phyloP scores from a whole-genome alignment of 441 rosid genomes.

The Isatis lusitanica region DNA sequence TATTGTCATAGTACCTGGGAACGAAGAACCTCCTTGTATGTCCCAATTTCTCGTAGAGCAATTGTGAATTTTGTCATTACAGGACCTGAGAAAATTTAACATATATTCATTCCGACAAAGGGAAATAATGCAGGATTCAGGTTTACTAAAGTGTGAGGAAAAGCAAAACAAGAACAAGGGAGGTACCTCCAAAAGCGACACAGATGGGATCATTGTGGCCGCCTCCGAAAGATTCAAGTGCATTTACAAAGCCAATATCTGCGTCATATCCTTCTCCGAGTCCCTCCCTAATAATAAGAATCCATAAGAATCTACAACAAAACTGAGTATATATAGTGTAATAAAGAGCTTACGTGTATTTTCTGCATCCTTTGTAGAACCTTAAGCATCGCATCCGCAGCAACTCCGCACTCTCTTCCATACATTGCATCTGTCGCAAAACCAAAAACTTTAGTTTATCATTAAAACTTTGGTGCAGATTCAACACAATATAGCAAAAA shows the following conservation, averaged over 20 bases:
- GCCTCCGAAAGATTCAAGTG: slow-evolving; percentile 93
- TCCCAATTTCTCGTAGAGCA: slow-evolving; percentile 96
- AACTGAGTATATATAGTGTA: not conserved
- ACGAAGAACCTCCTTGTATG: slow-evolving; percentile 97
- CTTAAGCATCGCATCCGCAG: slow-evolving; percentile 74
- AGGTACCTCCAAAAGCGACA: slow-evolving; percentile 92
- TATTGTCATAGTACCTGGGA: slow-evolving; percentile 60
- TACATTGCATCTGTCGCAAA: slow-evolving; percentile 68
- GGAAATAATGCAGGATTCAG: not conserved
- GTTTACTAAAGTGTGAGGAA: not conserved
- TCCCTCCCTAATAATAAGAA: slow-evolving; percentile 62
- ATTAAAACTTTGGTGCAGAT: not conserved
- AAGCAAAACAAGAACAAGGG: not conserved
- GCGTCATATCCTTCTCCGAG: slow-evolving; percentile 95
- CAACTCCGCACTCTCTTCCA: slow-evolving; percentile 86
- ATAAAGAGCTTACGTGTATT: slow-evolving; percentile 67
- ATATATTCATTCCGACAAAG: slow-evolving; percentile 5
- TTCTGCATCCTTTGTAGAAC: slow-evolving; percentile 90
- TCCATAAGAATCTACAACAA: slow-evolving; percentile 6
- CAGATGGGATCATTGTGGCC: slow-evolving; percentile 93
- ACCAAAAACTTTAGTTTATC: not conserved
- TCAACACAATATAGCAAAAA: not conserved
- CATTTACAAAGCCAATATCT: slow-evolving; percentile 91
- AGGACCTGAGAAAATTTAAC: slow-evolving; percentile 59
- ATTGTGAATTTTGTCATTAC: slow-evolving; percentile 95